These are phyloP conservation scores for Penicillium tannophilum DNA, from an alignment of 495 filamentous ascomycete species.

Conservation along the genomic window DNA sequence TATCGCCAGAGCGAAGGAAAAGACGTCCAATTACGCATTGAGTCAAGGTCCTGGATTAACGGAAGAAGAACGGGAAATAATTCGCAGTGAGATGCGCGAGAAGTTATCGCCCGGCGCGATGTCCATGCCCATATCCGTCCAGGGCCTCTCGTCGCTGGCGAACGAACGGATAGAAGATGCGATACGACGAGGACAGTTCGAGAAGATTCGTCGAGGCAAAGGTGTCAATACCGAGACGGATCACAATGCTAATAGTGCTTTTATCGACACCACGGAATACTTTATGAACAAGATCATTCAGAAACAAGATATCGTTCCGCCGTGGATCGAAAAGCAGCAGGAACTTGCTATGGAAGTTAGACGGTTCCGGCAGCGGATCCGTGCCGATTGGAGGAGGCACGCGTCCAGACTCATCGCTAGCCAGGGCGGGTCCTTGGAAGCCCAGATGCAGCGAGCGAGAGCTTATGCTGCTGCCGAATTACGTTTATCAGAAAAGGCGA, in stretches of 20 bases:
- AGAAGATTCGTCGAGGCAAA: constrained; percentile 81
- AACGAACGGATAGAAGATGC: constrained; percentile 96
- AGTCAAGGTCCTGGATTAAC: constrained; percentile 60
- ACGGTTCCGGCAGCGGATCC: constrained; percentile 71
- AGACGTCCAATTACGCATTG: constrained; percentile 69
- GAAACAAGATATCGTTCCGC: constrained; percentile 69
- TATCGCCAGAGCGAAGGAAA: constrained; percentile 78
- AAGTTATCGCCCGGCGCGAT: constrained; percentile 74
- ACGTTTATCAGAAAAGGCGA: constrained; percentile 44
- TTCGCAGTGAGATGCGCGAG: constrained; percentile 74
- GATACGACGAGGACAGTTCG: constrained; percentile 88
- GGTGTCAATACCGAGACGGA: constrained; percentile 70
- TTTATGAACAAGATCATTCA: constrained; percentile 99
- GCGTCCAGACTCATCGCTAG: constrained; percentile 79
- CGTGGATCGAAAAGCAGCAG: constrained; percentile 94
- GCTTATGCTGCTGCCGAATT: constrained; percentile 75
- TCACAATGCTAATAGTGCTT: constrained; percentile 80
- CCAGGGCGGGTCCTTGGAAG: constrained; percentile 73
- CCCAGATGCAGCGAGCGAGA: constrained; percentile 71
- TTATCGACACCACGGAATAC: constrained; percentile 95
- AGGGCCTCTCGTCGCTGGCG: constrained; percentile 79
- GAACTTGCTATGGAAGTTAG: constrained; percentile 71
- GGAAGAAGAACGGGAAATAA: constrained; percentile 68
- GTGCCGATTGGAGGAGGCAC: constrained; percentile 86
- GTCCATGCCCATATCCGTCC: constrained; percentile 73